These are phyloP conservation scores for Coniochaeta sp. DNA, from an alignment of 2,329 filamentous ascomycete species.

Conservation along the genomic window DNA sequence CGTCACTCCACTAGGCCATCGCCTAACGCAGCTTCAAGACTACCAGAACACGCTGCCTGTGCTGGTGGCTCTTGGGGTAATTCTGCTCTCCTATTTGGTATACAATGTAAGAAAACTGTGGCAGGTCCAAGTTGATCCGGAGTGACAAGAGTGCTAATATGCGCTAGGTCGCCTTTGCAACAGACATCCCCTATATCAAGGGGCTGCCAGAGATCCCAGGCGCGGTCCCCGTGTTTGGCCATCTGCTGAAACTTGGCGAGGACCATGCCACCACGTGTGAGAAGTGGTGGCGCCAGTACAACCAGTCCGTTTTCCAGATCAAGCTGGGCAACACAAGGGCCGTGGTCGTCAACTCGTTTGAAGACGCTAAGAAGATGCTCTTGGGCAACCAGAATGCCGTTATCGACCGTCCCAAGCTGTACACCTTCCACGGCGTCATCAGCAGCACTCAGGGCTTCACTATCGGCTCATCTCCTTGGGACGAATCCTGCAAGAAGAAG, in stretches of 20 bases:
- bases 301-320: slow-evolving; percentile 42
- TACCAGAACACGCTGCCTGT: neutral
- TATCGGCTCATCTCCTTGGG: slow-evolving; percentile 46
- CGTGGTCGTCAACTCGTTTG: slow-evolving; percentile 45
- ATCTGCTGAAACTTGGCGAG: slow-evolving; percentile 42
- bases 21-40: neutral
- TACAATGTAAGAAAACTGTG: slow-evolving; percentile 5
- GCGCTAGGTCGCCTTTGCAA: slow-evolving; percentile 19
- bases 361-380: slow-evolving; percentile 42
- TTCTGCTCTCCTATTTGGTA: slow-evolving; percentile 2
- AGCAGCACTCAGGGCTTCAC: slow-evolving; percentile 45
- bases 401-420: slow-evolving; percentile 41
- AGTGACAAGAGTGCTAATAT: slow-evolving; percentile 6
- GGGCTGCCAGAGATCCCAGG: slow-evolving; percentile 42
- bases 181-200: slow-evolving; percentile 40
- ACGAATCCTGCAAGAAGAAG: slow-evolving; percentile 44
- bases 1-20: neutral
- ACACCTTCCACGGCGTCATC: slow-evolving; percentile 47
- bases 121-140: neutral
- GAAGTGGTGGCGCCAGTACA: slow-evolving; percentile 40
- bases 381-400: slow-evolving; percentile 40
- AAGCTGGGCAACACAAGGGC: slow-evolving; percentile 43
- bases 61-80: slow-evolving; percentile 2
- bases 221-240: slow-evolving; percentile 39
- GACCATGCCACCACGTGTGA: slow-evolving; percentile 46